Percentiles rank a stretch among this genome's conserved stretches.
These are phyloP conservation scores for Mycena floridula DNA, from an alignment of 768 basidiomycete species.

Conservation along the genomic window DNA sequence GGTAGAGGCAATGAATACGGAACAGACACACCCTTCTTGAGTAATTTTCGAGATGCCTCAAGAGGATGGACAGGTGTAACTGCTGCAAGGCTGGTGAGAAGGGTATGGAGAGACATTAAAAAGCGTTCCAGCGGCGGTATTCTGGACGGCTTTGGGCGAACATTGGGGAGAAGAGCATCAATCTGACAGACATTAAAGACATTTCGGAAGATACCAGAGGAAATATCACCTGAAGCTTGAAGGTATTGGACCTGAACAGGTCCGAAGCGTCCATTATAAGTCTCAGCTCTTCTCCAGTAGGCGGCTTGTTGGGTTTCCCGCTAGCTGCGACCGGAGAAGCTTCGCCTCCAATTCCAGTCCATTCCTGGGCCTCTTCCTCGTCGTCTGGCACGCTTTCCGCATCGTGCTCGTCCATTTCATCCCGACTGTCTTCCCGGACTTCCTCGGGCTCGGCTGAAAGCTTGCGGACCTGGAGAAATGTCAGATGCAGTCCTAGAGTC, in stretches of 20 bases:
- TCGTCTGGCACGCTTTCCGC: too few relatives aligned
- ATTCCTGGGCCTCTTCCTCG: too few relatives aligned
- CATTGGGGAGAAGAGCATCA: constrained; percentile 72
- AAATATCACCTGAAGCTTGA: constrained; percentile 73
- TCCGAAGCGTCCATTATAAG: constrained; percentile 69
- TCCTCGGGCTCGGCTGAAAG: too few relatives aligned
- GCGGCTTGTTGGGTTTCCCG: constrained; percentile 10
- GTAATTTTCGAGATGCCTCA: constrained; percentile 48
- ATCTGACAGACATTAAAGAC: constrained; percentile 42
- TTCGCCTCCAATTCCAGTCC: too few relatives aligned
- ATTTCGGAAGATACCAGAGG: neutral
- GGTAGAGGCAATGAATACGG: constrained; percentile 69
- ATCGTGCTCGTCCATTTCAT: too few relatives aligned
- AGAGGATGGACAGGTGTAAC: constrained; percentile 60
- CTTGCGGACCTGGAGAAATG: too few relatives aligned
- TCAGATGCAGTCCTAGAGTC: too few relatives aligned
- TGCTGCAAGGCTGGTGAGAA: constrained; percentile 54
- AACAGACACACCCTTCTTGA: constrained; percentile 51
- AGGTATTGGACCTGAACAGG: constrained; percentile 70
- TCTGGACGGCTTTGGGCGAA: constrained; percentile 58
- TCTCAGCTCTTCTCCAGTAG: constrained; percentile 65
- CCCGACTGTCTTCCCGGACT: too few relatives aligned
- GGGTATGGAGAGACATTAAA: constrained; percentile 60
- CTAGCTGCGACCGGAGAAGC: too few relatives aligned
- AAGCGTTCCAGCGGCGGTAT: constrained; percentile 60